phyloP scores from a whole-genome alignment of 2,329 filamentous ascomycete species.

The Colletotrichum navitas region DNA sequence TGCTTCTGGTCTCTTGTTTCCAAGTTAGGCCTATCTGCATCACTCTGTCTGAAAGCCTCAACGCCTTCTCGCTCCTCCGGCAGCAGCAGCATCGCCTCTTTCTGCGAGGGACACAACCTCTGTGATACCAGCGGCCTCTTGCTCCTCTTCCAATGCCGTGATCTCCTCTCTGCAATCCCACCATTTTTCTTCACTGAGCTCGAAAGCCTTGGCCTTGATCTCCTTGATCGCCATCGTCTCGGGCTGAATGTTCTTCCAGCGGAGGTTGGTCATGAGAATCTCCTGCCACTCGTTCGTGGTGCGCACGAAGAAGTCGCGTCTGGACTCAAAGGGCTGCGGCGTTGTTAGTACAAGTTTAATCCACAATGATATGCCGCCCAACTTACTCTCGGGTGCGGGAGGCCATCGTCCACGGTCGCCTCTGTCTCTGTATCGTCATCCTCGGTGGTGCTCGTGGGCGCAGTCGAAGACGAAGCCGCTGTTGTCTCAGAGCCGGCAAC shows the following conservation, averaged over 20 bases:
- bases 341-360: conserved; percentile 13
- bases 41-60: neutral
- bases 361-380: neutral
- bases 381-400: conserved; percentile 76
- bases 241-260: conserved; percentile 74
- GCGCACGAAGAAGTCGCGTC: conserved; percentile 91
- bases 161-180: conserved; percentile 98
- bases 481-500: conserved; percentile 46
- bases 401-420: conserved; percentile 75
- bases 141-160: conserved; percentile 90
- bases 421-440: conserved; percentile 63
- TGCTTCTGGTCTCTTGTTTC: neutral
- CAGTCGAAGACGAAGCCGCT: conserved; percentile 46
- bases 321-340: conserved; percentile 83
- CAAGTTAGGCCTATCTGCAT: neutral
- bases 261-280: conserved; percentile 80
- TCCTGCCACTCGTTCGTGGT: conserved; percentile 94
- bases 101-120: conserved; percentile 92
- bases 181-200: conserved; percentile 95
- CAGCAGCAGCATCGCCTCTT: conserved; percentile 70
- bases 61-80: conserved; percentile 52
- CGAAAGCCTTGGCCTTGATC: conserved; percentile 90
- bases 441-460: conserved; percentile 49
- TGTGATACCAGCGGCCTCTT: conserved; percentile 93
- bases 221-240: conserved; percentile 86